phyloP scores from a whole-genome alignment of 192 early-diverging fungal species.

The Coemansia sp. region DNA sequence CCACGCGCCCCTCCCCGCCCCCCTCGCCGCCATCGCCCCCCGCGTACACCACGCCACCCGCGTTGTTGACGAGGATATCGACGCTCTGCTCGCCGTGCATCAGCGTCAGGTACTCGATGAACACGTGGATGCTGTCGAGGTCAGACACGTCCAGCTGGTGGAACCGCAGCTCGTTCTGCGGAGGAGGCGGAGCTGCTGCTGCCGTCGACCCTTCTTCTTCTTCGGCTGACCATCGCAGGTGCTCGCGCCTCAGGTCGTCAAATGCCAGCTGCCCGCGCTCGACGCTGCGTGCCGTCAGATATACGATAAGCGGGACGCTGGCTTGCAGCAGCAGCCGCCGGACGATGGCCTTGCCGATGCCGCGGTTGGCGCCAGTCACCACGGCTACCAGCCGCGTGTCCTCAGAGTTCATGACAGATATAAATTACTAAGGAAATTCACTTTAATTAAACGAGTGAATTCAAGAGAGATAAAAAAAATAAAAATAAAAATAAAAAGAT shows the following conservation, averaged over 20 bases:
- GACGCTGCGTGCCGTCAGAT: conserved; percentile 47
- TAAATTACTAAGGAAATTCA: too few species aligned
- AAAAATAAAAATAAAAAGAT: neutral
- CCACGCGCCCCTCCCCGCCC: neutral
- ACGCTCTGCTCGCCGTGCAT: conserved; percentile 47
- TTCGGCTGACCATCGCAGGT: conserved; percentile 10
- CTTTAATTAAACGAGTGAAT: too few species aligned
- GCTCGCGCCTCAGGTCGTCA: conserved; percentile 45
- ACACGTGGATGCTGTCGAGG: conserved; percentile 22
- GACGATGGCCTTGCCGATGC: conserved; percentile 52
- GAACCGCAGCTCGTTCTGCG: conserved; percentile 48
- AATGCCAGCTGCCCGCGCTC: conserved; percentile 46
- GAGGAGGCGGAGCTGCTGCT: too few species aligned
- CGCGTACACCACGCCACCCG: conserved; percentile 35
- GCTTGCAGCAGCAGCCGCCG: conserved; percentile 36
- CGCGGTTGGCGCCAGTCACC: conserved; percentile 53
- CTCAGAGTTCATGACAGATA: conserved; percentile 20
- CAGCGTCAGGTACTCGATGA: conserved; percentile 45
- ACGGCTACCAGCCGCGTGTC: conserved; percentile 43
- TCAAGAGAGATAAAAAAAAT: neutral
- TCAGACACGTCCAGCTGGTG: conserved; percentile 53
- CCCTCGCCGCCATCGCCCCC: neutral
- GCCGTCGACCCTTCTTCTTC: too few species aligned
- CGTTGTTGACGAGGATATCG: conserved; percentile 54
- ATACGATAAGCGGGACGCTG: conserved; percentile 38